Percentiles rank a stretch among this genome's conserved stretches.
Conservation (phyloP, 2,329 filamentous ascomycete genomes). For the Aspergillus sp. region DNA sequence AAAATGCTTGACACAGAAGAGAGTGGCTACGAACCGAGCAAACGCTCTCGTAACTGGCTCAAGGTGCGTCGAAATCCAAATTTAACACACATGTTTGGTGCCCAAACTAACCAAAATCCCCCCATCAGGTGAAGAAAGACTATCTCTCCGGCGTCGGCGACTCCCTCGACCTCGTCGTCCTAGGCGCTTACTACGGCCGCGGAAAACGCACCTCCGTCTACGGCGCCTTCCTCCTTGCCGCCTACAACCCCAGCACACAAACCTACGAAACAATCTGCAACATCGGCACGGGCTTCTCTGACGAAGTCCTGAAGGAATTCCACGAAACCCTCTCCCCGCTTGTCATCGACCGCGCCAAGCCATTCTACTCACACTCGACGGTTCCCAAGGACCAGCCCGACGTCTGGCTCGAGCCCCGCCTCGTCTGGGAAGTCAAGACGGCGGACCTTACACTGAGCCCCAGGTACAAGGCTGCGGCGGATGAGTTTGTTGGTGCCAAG, state of each 20-base stretch:
- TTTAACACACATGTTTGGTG: background rate
- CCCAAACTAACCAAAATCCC: background rate
- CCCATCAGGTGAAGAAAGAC: slow-evolving; percentile 84
- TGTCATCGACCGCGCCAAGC: slow-evolving; percentile 87
- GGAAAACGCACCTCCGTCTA: slow-evolving; percentile 96
- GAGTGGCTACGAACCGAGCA: slow-evolving; percentile 94
- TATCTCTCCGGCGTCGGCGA: slow-evolving; percentile 94
- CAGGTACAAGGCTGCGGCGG: slow-evolving; percentile 86
- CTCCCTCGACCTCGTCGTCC: slow-evolving; percentile 92
- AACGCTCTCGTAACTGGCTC: slow-evolving; percentile 96
- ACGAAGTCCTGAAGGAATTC: slow-evolving; percentile 88
- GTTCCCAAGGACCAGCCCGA: slow-evolving; percentile 93
- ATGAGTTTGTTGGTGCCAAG: slow-evolving; percentile 76
- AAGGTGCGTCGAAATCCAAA: slow-evolving; percentile 64
- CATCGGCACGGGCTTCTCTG: slow-evolving; percentile 95
- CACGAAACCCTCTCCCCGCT: slow-evolving; percentile 75
- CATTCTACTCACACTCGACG: slow-evolving; percentile 86
- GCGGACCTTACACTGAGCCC: slow-evolving; percentile 93
- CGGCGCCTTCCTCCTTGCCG: slow-evolving; percentile 92
- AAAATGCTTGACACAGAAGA: slow-evolving; percentile 97
- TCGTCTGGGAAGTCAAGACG: slow-evolving; percentile 97
- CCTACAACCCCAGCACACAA: slow-evolving; percentile 80
- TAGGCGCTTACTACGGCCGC: slow-evolving; percentile 91
- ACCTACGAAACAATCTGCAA: slow-evolving; percentile 96
- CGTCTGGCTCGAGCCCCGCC: slow-evolving; percentile 94